Evolutionary conservation across 805 yeast genomes (phyloP).

Genomic region (Yarrowia sp.): DNA sequence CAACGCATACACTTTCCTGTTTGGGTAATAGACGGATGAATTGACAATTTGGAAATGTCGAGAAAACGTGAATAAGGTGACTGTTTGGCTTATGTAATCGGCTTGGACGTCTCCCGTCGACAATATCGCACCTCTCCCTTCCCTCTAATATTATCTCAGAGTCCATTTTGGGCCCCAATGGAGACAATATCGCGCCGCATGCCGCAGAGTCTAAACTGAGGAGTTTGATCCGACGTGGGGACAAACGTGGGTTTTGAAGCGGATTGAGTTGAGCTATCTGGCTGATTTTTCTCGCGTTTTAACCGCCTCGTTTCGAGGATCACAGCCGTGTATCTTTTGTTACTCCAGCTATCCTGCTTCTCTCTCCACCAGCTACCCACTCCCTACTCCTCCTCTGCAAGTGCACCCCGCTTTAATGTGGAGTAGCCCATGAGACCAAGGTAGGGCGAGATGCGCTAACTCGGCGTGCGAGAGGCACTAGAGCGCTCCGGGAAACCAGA

Average conservation of each 20-base stretch:
- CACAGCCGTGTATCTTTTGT: neutral
- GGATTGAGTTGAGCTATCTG: neutral
- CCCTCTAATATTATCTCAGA: too few relatives aligned
- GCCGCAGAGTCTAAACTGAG: conserved; percentile 3
- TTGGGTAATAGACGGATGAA: neutral
- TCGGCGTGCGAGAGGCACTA: neutral
- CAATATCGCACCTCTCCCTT: too few relatives aligned
- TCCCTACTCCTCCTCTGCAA: conserved; percentile 6
- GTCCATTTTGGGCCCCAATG: neutral
- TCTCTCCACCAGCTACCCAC: neutral
- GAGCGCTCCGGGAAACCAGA: neutral
- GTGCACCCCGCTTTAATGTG: conserved; percentile 34
- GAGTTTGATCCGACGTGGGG: neutral
- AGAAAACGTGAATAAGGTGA: too few relatives aligned
- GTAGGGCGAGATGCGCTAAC: neutral
- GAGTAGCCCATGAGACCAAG: conserved; percentile 20
- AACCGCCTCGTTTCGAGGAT: neutral
- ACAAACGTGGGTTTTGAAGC: neutral
- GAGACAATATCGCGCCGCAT: conserved; percentile 30
- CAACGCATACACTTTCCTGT: conserved; percentile 29
- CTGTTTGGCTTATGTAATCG: neutral
- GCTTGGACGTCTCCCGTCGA: too few relatives aligned
- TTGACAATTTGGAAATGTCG: neutral
- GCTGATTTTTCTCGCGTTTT: neutral
- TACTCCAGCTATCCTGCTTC: neutral